phyloP scores from a whole-genome alignment of 2,329 filamentous ascomycete species.

The Alternaria brassicae region DNA sequence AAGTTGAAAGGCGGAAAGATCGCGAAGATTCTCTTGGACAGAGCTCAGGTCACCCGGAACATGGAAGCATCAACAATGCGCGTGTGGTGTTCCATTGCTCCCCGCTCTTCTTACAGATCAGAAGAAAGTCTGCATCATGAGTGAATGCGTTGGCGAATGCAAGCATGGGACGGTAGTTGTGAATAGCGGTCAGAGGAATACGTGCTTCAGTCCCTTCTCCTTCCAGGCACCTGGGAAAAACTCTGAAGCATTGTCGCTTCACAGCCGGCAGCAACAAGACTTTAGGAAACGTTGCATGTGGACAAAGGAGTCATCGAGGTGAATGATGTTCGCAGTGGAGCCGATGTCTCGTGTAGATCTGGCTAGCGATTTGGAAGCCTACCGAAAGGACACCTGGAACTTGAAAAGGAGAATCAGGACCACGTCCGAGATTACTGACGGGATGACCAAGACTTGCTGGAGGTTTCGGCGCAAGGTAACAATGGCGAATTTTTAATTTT shows the following conservation, averaged over 20 bases:
- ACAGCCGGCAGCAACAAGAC: not conserved
- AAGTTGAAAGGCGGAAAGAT: not conserved
- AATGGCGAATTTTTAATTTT: not conserved
- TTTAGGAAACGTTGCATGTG: conserved; percentile 13
- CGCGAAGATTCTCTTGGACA: not conserved
- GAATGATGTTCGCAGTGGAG: conserved; percentile 1
- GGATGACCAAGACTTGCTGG: not conserved
- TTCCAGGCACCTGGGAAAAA: not conserved
- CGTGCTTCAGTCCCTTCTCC: not conserved
- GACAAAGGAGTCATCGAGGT: conserved; percentile 9
- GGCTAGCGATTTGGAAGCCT: conserved; percentile 2
- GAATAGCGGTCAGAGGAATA: not conserved
- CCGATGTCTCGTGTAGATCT: conserved; percentile 4
- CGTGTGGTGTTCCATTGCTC: not conserved
- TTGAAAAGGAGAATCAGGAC: not conserved
- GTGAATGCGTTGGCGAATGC: not conserved
- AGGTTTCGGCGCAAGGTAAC: not conserved
- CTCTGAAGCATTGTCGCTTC: not conserved
- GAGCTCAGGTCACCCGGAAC: not conserved
- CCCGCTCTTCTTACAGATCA: not conserved
- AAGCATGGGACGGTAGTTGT: not conserved
- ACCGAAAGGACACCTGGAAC: conserved; percentile 16
- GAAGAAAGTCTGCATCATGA: not conserved
- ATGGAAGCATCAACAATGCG: not conserved
- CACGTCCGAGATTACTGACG: not conserved